Percentiles rank a stretch among this genome's conserved stretches.
Evolutionary conservation across 768 basidiomycete species (phyloP).

Genomic region (Megacollybia marginata): DNA sequence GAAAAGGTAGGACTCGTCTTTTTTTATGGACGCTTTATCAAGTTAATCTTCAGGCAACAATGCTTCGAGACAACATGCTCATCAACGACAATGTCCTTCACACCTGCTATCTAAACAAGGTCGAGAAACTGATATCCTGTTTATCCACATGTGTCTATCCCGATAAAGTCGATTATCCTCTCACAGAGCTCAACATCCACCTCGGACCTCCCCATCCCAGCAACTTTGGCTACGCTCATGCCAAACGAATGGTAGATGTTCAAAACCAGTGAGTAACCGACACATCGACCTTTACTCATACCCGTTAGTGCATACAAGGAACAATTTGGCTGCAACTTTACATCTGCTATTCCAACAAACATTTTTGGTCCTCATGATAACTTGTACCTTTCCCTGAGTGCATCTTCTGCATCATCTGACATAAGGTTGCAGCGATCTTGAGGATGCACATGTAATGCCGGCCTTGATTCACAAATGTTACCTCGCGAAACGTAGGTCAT

Average conservation of each 20-base stretch:
- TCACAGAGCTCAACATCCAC: slow-evolving; percentile 91
- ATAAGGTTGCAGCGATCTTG: slow-evolving; percentile 56
- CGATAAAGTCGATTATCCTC: slow-evolving; percentile 88
- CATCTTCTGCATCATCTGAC: slow-evolving; percentile 1
- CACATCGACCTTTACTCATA: background rate
- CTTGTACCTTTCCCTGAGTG: slow-evolving; percentile 49
- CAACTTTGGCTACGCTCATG: slow-evolving; percentile 96
- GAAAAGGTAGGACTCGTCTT: slow-evolving; percentile 53
- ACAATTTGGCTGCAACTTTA: slow-evolving; percentile 91
- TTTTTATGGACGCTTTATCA: background rate
- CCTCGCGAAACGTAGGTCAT: slow-evolving; percentile 70
- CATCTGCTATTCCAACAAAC: slow-evolving; percentile 94
- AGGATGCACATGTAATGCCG: slow-evolving; percentile 91
- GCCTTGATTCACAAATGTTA: slow-evolving; percentile 91
- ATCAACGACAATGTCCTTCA: slow-evolving; percentile 95
- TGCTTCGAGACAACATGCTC: slow-evolving; percentile 88
- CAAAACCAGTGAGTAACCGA: slow-evolving; percentile 71
- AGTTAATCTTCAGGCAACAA: slow-evolving; percentile 53
- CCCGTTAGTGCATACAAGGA: slow-evolving; percentile 82
- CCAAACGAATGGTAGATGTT: slow-evolving; percentile 92
- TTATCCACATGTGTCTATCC: slow-evolving; percentile 97
- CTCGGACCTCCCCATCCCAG: slow-evolving; percentile 86
- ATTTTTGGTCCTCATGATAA: slow-evolving; percentile 96
- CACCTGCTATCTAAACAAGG: slow-evolving; percentile 55
- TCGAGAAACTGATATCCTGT: slow-evolving; percentile 84